Base-by-base conservation (phyloP, 2,329 filamentous ascomycete species). In the Albifimbria verrucaria region DNA sequence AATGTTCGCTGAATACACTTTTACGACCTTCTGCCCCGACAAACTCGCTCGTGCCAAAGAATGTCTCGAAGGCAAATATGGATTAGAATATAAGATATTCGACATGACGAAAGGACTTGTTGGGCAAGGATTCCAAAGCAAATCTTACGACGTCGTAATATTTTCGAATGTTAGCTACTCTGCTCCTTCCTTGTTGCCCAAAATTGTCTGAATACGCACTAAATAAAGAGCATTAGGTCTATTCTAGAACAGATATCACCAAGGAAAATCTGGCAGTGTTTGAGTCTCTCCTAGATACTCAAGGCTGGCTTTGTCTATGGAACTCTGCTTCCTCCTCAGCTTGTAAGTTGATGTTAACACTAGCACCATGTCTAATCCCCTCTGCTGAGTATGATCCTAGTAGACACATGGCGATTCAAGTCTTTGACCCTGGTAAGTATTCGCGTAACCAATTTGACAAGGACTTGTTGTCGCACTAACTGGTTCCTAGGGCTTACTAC, bases 21-120 rank as follows among this genome's bases (percentile, higher is more conserved):
- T 59, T 45, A 68, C 64, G 2, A 63, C 66, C 48, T 54, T 59
- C 5, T 62, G 57, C 0, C 45, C 56, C 2, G 57, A 57, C 0
- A 65, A 62, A 53, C 62, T 68, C 12, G 24, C 44, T 1, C 28
- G 46, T 5, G 66, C 64, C 4, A 51, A 58, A 39, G 55, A 64
- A 15, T 49, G 55, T 0, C 61, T 69, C 22, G 42, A 54, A 7
- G 39, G 24, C 1, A 39, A 28, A 1, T 26, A 47, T 1, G 55
- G 49, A 18, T 46, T 65, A 12, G 26, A 46, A 2, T 65, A 55
- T 41, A 53, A 53, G n/a, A 48, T 32, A 5, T 55, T 74, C 3
- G 66, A 74, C 43, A 60, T 20, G 12, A 20, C 42, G 12, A 44
- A 44, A 20, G 20, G 22, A 11, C 17, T 23, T 4, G 22, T 15